These are phyloP conservation scores for Barnettozyma sp. DNA, from an alignment of 805 yeast species.

Conservation along the genomic window DNA sequence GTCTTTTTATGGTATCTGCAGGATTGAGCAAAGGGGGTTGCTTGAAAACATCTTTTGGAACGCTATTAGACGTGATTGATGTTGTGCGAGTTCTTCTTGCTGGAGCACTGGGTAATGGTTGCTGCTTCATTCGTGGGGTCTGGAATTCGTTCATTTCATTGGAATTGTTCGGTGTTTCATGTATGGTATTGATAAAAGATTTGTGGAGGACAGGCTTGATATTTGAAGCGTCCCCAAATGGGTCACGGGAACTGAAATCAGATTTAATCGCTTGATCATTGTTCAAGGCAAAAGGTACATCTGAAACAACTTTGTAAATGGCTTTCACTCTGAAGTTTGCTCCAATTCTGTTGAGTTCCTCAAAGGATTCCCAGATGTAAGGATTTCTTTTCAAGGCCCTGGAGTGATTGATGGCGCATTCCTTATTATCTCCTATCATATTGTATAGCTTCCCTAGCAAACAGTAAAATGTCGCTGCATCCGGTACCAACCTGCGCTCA, in stretches of 20 bases:
- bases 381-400: conserved; percentile 71
- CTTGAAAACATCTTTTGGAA: conserved; percentile 14
- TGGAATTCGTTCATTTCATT: conserved; percentile 26
- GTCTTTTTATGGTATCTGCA: conserved; percentile 21
- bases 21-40: conserved; percentile 15
- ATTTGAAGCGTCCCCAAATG: conserved; percentile 24
- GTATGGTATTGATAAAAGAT: conserved; percentile 11
- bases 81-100: conserved; percentile 29
- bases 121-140: conserved; percentile 36
- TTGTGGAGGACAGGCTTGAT: conserved; percentile 10
- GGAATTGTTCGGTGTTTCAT: conserved; percentile 19
- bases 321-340: conserved; percentile 57
- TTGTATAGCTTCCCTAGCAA: conserved; percentile 64
- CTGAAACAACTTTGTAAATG: conserved; percentile 33
- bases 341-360: conserved; percentile 64
- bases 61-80: conserved; percentile 6
- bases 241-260: conserved; percentile 20
- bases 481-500: conserved; percentile 42
- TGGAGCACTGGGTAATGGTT: conserved; percentile 34
- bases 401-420: conserved; percentile 60
- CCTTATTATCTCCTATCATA: conserved; percentile 51
- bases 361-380: conserved; percentile 80
- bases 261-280: conserved; percentile 2
- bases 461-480: conserved; percentile 59
- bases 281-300: conserved; percentile 14